Conservation (phyloP, 306 rosid species). For the Lotus japonicus region DNA sequence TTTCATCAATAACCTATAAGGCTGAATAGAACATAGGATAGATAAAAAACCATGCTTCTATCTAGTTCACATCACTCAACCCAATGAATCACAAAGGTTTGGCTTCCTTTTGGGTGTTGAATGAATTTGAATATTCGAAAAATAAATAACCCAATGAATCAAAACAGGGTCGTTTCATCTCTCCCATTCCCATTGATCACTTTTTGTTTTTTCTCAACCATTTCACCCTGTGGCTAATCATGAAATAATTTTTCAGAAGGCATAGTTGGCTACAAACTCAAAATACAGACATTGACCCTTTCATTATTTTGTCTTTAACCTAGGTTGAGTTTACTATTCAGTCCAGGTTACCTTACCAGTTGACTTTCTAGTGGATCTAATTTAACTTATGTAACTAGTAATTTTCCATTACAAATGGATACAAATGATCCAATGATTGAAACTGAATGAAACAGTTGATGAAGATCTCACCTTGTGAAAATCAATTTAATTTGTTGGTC, state of each 20-base stretch:
- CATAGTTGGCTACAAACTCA: neutral
- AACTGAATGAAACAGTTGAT: neutral
- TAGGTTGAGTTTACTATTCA: constrained; percentile 42
- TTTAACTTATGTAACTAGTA: neutral
- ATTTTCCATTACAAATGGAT: neutral
- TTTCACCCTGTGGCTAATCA: no score
- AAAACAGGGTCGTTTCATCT: no score
- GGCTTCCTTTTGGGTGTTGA: no score
- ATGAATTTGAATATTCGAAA: no score
- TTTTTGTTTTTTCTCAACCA: no score
- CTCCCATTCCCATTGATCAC: no score
- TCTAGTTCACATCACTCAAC: no score
- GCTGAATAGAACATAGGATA: no score
- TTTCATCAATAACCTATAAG: no score
- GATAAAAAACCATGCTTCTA: no score
- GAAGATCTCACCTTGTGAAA: neutral
- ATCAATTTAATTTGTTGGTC: neutral
- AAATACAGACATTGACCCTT: constrained; percentile 16
- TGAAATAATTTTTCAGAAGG: constrained; percentile 2
- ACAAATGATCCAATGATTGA: neutral
- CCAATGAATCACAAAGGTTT: no score
- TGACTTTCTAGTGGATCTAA: neutral
- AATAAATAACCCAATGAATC: no score
- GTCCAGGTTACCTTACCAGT: neutral
- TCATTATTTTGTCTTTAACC: constrained; percentile 1